phyloP scores from a whole-genome alignment of 2,329 filamentous ascomycete genomes.

The Gremmenia infestans region DNA sequence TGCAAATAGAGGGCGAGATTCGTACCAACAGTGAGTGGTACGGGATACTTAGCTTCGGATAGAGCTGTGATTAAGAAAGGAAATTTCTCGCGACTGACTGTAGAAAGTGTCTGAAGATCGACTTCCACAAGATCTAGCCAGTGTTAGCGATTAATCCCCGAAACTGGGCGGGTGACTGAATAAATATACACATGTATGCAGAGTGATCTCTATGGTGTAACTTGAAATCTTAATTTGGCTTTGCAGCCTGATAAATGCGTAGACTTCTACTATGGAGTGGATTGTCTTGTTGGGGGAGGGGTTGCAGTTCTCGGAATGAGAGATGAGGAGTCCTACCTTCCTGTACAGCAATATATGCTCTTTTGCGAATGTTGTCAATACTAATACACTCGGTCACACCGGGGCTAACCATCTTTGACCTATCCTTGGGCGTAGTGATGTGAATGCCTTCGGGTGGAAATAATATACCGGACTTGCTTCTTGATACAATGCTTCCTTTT shows the following conservation, averaged over 20 bases:
- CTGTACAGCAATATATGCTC: slow-evolving; percentile 76
- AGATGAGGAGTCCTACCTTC: slow-evolving; percentile 43
- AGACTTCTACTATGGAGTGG: neutral
- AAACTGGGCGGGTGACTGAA: neutral
- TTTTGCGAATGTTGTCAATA: slow-evolving; percentile 61
- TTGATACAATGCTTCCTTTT: slow-evolving; percentile 59
- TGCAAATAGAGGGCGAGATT: slow-evolving; percentile 76
- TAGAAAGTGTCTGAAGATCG: slow-evolving; percentile 67
- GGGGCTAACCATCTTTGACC: slow-evolving; percentile 63
- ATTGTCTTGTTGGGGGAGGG: neutral
- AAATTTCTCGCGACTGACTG: slow-evolving; percentile 66
- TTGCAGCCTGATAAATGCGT: neutral
- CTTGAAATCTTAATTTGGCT: neutral
- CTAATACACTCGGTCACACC: slow-evolving; percentile 77
- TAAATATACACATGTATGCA: neutral
- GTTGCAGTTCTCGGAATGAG: slow-evolving; percentile 20
- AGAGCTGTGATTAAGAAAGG: slow-evolving; percentile 80
- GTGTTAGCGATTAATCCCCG: slow-evolving; percentile 15
- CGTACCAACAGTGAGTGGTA: slow-evolving; percentile 80
- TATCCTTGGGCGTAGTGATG: slow-evolving; percentile 38
- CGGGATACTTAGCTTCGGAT: slow-evolving; percentile 59
- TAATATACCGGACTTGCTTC: slow-evolving; percentile 63
- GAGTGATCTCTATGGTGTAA: neutral
- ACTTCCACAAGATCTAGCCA: slow-evolving; percentile 65
- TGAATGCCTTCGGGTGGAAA: slow-evolving; percentile 46